A percentile compares a stretch with the other conserved stretches of the same genome.
Conservation (phyloP, 1,284 basidiomycete genomes). For the Cryptococcus sp. region DNA sequence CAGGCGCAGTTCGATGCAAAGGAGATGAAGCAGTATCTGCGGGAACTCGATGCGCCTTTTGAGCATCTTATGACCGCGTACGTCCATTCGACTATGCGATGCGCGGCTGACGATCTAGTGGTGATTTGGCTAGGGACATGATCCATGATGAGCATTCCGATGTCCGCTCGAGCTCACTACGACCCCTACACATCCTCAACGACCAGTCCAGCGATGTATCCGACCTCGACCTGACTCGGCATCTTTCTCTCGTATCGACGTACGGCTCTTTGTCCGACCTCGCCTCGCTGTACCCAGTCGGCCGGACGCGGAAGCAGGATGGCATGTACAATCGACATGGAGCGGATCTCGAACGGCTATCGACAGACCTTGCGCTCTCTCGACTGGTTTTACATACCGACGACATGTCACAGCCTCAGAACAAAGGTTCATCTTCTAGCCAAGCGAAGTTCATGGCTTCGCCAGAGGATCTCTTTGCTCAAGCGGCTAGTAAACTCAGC, state of each 20-base stretch:
- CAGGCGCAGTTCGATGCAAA: conserved; percentile 7
- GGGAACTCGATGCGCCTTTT: conserved; percentile 27
- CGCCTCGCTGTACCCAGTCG: neutral
- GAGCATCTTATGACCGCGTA: conserved; percentile 32
- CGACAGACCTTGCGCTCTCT: conserved; percentile 20
- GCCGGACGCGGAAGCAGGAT: no score
- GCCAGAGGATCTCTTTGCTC: conserved; percentile 28
- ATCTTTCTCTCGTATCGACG: conserved; percentile 4
- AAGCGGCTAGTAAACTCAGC: conserved; percentile 24
- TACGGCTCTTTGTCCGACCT: neutral
- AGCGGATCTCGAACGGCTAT: conserved; percentile 9
- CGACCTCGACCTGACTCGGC: conserved; percentile 1
- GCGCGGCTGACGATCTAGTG: conserved; percentile 10
- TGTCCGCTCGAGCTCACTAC: conserved; percentile 11
- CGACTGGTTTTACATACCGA: conserved; percentile 15
- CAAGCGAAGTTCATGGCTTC: neutral
- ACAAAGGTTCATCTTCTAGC: neutral
- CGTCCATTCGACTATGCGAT: conserved; percentile 4
- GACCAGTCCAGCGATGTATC: conserved; percentile 4
- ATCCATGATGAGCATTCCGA: conserved; percentile 3
- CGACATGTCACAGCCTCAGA: neutral
- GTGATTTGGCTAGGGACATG: conserved; percentile 26
- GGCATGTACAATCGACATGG: no score
- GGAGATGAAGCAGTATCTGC: conserved; percentile 17
- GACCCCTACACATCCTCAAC: conserved; percentile 6